Conservation (phyloP, 2,329 filamentous ascomycete species). For the Trichoderma sp. region DNA sequence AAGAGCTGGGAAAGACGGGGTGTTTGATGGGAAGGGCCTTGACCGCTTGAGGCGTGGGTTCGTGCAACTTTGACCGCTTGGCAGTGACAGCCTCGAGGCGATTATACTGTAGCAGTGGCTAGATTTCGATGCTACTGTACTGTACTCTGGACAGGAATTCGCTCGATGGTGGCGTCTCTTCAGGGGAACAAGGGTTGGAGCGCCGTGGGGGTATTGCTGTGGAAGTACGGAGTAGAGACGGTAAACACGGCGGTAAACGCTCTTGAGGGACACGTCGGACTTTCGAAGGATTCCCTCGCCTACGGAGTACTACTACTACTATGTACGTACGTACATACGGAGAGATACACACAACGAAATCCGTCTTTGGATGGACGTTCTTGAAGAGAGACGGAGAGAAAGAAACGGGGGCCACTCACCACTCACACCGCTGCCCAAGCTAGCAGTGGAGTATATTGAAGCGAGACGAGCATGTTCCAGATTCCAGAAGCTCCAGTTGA, state of each 20-base stretch:
- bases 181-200: not conserved
- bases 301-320: no score
- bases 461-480: not conserved
- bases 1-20: not conserved
- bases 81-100: not conserved
- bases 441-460: not conserved
- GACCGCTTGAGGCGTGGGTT: constrained; percentile 1
- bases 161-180: not conserved
- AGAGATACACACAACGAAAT: not conserved
- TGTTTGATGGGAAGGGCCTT: not conserved
- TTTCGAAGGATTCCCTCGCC: not conserved
- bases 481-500: constrained; percentile 1
- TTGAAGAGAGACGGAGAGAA: not conserved
- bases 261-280: not conserved
- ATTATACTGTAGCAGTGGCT: no score
- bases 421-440: not conserved
- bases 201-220: not conserved
- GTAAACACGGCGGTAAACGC: not conserved
- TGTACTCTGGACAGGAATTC: no score
- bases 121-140: not conserved
- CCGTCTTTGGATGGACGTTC: not conserved
- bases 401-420: not conserved
- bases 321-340: no score
- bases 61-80: not conserved
- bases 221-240: not conserved